Percentiles rank a stretch among this genome's conserved stretches.
phyloP scores from a whole-genome alignment of 2,329 filamentous ascomycete species.

The Gaeumannomyces tritici region DNA sequence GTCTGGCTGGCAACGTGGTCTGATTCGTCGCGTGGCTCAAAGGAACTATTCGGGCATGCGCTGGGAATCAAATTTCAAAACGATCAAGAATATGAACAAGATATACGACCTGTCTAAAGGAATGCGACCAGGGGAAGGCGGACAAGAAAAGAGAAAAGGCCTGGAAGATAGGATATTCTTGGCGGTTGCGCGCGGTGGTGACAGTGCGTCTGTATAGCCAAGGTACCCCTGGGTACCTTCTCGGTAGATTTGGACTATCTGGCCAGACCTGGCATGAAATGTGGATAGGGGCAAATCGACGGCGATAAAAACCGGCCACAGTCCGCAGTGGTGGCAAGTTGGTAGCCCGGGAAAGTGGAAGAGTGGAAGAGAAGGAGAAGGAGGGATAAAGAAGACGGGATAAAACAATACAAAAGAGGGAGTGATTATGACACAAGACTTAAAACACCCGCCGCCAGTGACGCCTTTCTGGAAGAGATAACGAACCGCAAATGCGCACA shows the following conservation, averaged over 20 bases:
- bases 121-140: not conserved
- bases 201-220: not conserved
- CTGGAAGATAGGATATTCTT: not conserved
- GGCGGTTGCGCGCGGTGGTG: not conserved
- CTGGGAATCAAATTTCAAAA: no score
- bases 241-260: no score
- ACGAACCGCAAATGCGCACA: not conserved
- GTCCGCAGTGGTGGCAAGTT: not conserved
- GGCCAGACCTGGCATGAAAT: not conserved
- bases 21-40: not conserved
- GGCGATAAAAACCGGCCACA: not conserved
- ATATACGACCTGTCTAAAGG: not conserved
- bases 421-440: conserved; percentile 3
- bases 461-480: conserved; percentile 1
- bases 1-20: not conserved
- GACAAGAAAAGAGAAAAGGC: not conserved
- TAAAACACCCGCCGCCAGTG: not conserved
- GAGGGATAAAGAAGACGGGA: not conserved
- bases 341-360: not conserved
- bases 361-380: not conserved
- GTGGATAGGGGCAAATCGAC: not conserved
- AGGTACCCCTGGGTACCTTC: no score
- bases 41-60: not conserved
- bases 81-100: not conserved
- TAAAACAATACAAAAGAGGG: not conserved